A percentile compares a stretch with the other conserved stretches of the same genome.
These are phyloP conservation scores for Calocera cornea DNA, from an alignment of 768 basidiomycete genomes.

Conservation along the genomic window DNA sequence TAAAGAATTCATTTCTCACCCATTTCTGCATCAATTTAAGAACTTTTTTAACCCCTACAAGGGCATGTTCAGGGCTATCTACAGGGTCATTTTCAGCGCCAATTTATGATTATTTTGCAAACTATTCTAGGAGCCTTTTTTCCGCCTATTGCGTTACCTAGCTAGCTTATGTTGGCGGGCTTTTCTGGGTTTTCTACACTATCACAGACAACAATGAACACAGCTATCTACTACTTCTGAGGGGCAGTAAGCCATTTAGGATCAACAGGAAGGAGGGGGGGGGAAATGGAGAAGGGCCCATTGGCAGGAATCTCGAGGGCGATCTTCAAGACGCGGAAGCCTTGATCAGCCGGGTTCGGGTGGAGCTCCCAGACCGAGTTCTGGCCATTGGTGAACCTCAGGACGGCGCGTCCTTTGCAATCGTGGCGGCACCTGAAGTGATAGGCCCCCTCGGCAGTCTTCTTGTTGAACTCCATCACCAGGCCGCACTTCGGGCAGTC, in stretches of 20 bases:
- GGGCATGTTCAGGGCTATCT: too few relatives aligned
- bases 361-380: background rate
- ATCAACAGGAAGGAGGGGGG: background rate
- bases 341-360: background rate
- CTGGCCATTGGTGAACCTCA: background rate
- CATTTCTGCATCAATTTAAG: too few relatives aligned
- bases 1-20: too few relatives aligned
- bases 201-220: background rate
- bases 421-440: background rate
- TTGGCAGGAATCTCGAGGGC: background rate
- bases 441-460: background rate
- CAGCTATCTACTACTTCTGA: background rate
- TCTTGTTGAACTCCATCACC: background rate
- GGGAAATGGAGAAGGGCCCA: background rate
- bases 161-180: background rate
- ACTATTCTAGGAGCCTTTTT: too few relatives aligned
- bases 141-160: too few relatives aligned
- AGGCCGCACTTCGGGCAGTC: background rate
- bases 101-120: too few relatives aligned
- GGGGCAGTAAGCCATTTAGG: background rate
- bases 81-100: too few relatives aligned
- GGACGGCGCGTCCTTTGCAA: background rate
- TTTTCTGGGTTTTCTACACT: background rate
- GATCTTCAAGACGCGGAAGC: background rate
- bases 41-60: too few relatives aligned